phyloP scores from a whole-genome alignment of 441 rosid species.

The Adansonia rubrostipa region DNA sequence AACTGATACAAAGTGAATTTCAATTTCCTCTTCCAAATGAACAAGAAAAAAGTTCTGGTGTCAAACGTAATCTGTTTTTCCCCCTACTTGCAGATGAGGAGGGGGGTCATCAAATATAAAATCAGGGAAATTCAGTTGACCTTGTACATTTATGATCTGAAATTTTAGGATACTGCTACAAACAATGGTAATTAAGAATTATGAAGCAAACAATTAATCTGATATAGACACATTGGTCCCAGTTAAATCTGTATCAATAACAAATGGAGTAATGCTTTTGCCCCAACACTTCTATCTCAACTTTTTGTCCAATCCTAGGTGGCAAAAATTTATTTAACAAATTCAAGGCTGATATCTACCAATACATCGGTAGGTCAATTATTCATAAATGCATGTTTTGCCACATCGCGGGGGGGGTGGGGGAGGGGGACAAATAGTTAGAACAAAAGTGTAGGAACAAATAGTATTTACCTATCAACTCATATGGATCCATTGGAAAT shows the following conservation, averaged over 20 bases:
- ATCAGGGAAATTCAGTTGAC: neutral
- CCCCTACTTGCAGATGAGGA: neutral
- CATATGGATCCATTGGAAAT: neutral
- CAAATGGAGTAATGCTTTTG: neutral
- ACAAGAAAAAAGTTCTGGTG: neutral
- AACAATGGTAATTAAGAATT: neutral
- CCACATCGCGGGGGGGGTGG: neutral
- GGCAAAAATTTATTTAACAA: neutral
- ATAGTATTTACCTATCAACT: neutral
- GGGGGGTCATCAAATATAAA: neutral
- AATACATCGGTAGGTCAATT: neutral
- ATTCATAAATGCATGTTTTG: neutral
- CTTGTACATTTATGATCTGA: neutral
- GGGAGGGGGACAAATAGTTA: neutral
- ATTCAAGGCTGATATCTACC: neutral
- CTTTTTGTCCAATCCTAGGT: neutral
- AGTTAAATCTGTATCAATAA: neutral
- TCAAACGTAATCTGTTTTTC: neutral
- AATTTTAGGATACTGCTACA: neutral
- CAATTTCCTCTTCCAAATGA: neutral
- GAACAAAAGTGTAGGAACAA: neutral
- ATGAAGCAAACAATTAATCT: neutral
- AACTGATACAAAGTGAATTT: neutral
- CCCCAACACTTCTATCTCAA: neutral
- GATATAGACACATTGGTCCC: neutral